These are phyloP conservation scores for Alternaria viburni DNA, from an alignment of 2,329 filamentous ascomycete genomes.

Conservation along the genomic window DNA sequence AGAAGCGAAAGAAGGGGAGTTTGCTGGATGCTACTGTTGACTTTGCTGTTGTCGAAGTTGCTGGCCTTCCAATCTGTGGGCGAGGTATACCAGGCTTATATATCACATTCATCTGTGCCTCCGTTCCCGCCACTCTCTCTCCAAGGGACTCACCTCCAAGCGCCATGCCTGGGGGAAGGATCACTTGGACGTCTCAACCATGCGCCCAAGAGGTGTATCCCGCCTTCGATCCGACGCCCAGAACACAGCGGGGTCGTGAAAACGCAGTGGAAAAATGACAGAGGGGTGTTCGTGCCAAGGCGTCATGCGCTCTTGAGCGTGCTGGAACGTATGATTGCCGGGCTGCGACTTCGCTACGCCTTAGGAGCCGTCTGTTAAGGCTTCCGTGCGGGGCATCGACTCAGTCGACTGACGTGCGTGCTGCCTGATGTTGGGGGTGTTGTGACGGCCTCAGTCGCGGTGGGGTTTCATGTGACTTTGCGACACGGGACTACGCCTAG, in stretches of 20 bases:
- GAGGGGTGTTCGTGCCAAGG: slow-evolving; percentile 32
- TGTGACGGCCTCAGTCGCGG: slow-evolving; percentile 39
- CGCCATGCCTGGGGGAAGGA: slow-evolving; percentile 22
- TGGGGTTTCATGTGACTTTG: slow-evolving; percentile 40
- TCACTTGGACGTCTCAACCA: slow-evolving; percentile 36
- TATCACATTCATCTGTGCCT: slow-evolving; percentile 24
- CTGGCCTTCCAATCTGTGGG: slow-evolving; percentile 22
- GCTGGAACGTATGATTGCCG: slow-evolving; percentile 45
- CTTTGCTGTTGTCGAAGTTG: slow-evolving; percentile 32
- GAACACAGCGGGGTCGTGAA: slow-evolving; percentile 9
- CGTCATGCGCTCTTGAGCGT: slow-evolving; percentile 37
- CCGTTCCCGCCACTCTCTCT: background rate
- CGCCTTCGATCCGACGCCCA: slow-evolving; percentile 12
- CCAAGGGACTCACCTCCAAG: slow-evolving; percentile 7
- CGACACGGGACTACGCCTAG: slow-evolving; percentile 33
- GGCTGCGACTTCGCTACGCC: slow-evolving; percentile 39
- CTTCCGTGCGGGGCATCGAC: slow-evolving; percentile 20
- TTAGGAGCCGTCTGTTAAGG: slow-evolving; percentile 29
- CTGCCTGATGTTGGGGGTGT: slow-evolving; percentile 29
- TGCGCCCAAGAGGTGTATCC: slow-evolving; percentile 19
- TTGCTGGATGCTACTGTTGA: slow-evolving; percentile 31
- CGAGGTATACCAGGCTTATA: slow-evolving; percentile 27
- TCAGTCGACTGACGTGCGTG: slow-evolving; percentile 19
- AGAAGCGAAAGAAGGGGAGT: slow-evolving; percentile 14
- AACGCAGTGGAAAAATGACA: slow-evolving; percentile 25